Evolutionary conservation across 495 filamentous ascomycete genomes (phyloP).

Genomic region (Podospora appendiculata): DNA sequence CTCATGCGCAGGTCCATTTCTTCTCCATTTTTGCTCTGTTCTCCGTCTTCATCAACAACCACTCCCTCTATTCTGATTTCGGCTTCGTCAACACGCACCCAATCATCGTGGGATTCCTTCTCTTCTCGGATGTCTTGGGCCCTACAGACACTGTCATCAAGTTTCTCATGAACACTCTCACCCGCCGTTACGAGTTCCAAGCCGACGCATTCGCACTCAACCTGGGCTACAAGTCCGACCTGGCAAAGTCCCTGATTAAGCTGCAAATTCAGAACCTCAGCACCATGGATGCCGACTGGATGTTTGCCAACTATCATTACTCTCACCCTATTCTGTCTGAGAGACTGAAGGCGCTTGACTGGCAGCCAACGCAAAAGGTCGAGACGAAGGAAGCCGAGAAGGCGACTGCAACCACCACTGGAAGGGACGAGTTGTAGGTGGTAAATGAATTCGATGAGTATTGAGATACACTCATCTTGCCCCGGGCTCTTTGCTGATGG

Average conservation of each 20-base stretch:
- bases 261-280: conserved; percentile 96
- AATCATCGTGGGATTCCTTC: conserved; percentile 91
- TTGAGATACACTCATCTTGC: too few species aligned
- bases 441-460: too few species aligned
- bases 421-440: conserved; percentile 28
- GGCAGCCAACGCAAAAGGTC: conserved; percentile 47
- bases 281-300: conserved; percentile 97
- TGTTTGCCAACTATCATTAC: conserved; percentile 97
- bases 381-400: conserved; percentile 30
- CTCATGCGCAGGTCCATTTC: conserved; percentile 52
- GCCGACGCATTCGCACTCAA: conserved; percentile 82
- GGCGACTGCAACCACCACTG: conserved; percentile 23
- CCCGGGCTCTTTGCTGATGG: too few species aligned
- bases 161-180: conserved; percentile 92
- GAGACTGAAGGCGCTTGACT: conserved; percentile 81
- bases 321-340: conserved; percentile 95
- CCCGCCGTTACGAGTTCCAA: conserved; percentile 89
- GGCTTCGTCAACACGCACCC: conserved; percentile 80
- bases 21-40: conserved; percentile 96
- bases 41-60: conserved; percentile 94
- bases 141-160: conserved; percentile 90
- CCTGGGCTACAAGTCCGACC: conserved; percentile 78
- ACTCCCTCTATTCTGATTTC: conserved; percentile 81
- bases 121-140: conserved; percentile 88
- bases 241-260: conserved; percentile 85